Conservation (phyloP, 345 rosid species). For the Citrus mangshanensis region DNA sequence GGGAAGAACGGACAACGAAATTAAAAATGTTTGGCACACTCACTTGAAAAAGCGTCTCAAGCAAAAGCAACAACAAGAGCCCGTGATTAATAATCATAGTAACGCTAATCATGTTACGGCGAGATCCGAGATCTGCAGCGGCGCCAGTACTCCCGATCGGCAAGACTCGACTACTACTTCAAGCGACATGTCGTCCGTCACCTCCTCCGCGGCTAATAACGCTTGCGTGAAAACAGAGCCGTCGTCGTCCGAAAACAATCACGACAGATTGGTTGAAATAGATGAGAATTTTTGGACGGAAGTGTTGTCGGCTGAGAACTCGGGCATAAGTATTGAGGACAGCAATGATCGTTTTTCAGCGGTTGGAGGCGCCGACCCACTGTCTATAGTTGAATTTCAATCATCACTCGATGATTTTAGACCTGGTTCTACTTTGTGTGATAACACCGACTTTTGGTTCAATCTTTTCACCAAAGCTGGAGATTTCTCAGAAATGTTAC, state of each 20-base stretch:
- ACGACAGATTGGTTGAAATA: slow-evolving; percentile 27
- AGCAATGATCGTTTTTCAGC: slow-evolving; percentile 15
- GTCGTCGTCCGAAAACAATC: background rate
- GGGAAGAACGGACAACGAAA: slow-evolving; percentile 85
- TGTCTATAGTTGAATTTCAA: background rate
- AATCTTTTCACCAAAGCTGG: slow-evolving; percentile 42
- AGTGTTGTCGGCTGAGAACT: slow-evolving; percentile 33
- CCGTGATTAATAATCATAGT: background rate
- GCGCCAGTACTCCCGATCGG: too few relatives aligned
- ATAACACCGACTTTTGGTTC: slow-evolving; percentile 56
- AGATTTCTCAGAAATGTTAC: slow-evolving; percentile 31
- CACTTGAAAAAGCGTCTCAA: slow-evolving; percentile 64
- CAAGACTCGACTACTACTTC: background rate
- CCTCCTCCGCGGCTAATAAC: slow-evolving; percentile 14
- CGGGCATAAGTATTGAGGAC: background rate
- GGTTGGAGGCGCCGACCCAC: slow-evolving; percentile 2
- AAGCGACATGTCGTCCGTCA: slow-evolving; percentile 30
- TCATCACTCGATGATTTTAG: background rate
- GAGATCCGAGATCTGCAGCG: background rate
- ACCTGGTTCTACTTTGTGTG: slow-evolving; percentile 26
- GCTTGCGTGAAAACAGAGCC: slow-evolving; percentile 8
- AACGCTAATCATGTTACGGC: background rate
- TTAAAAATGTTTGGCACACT: slow-evolving; percentile 85
- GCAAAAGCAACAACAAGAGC: slow-evolving; percentile 19
- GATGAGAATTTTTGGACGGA: slow-evolving; percentile 57